Base-by-base conservation (phyloP, 225 moss, liverwort and hornwort species). In the Lunularia cruciata region DNA sequence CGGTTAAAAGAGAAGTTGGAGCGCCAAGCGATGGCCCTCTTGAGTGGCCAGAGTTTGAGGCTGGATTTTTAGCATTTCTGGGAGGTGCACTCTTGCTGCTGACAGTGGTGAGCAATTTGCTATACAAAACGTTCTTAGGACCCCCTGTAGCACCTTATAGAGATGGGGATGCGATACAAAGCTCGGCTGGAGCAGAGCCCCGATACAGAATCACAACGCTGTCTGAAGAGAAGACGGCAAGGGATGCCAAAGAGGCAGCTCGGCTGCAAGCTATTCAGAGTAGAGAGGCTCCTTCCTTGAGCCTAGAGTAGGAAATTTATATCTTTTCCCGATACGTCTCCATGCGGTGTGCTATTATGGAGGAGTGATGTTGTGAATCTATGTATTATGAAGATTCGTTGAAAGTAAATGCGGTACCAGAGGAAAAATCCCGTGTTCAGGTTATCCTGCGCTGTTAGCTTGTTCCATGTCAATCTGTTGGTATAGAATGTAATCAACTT, bases 101-200 rank as follows among this genome's bases (percentile, higher is more conserved):
- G 32, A 79, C 79, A 26, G 6, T 75, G 19, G 4, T 68, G 6
- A 72, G 68, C 43, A 79, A 79, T 31, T 49, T 75, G 2, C 28
- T 75, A 26, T 79, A 72, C 60, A 72, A 30, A 55, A 16, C 70
- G 23, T 48, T 72, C 30, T 31, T 75, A 8, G 67, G 61, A 16
- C 66, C 68, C 0, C 78, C 71, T 27, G 75, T 67, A 14, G 65
- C 48, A 39, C 66, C 75, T 22, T 74, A 26, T 36, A 26, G 60
- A 5, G 5, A 31, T 0, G 65, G 46, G 4, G 47, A 47, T 13
- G 16, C 54, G 3, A 8, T 14, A 4, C 10, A 20, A 25, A 70
- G 38, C 53, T 39, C 79, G 8, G 75, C 43, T 34, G 65, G 40
- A 18, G 19, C 18, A 13, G 25, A 3, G 16, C 72, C 72, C 40